Evolutionary conservation across 305 asterid species (phyloP), one percentile per base, ranked within the genome.

Genomic region (Fraxinus paxiana): DNA sequence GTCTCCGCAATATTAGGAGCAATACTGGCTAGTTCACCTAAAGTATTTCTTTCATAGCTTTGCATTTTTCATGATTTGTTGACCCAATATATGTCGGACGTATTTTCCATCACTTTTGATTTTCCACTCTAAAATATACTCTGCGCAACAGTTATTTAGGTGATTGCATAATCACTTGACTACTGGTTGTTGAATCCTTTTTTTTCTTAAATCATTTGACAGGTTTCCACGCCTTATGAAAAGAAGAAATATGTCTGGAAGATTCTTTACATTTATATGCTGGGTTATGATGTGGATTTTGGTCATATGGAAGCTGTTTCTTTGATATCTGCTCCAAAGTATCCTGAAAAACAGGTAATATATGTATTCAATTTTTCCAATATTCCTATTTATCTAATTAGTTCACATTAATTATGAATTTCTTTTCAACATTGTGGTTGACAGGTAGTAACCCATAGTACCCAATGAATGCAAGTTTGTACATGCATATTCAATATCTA

Each of bases 231-330:
- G 73, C 98, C 92, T 75, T 92, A 94, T 79, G 98, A 93, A 90
- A 96, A 96, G 96, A 96, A 96, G 90, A 96, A 96, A 82, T 96
- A 96, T 82, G 98, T 96, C 79, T 96, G 99, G 99, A 96, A 96
- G 86, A 94, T 96, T 98, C 98, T 96, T 83, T 96, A 96, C 91
- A 93, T 96, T 85, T 92, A 86, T 74, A 96, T 96, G 98, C 97
- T 96, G 75, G 99, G 99, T 75, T 96, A 96, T 87, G 99, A 96
- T 79, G 99, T 96, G 82, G 98, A 96, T 87, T 96, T 96, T 87
- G 99, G 99, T 80, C 99, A 96, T 88, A 94, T 94, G 99, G 99
- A 96, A 88, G 98, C 99, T 74, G 98, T 96, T 86, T 96, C 99
- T 80, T 87, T 96, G 84, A 91, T 96, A 84, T 96, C 99, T 79